Evolutionary conservation across 805 yeast genomes (phyloP).

Genomic region (Candida odintsovae): DNA sequence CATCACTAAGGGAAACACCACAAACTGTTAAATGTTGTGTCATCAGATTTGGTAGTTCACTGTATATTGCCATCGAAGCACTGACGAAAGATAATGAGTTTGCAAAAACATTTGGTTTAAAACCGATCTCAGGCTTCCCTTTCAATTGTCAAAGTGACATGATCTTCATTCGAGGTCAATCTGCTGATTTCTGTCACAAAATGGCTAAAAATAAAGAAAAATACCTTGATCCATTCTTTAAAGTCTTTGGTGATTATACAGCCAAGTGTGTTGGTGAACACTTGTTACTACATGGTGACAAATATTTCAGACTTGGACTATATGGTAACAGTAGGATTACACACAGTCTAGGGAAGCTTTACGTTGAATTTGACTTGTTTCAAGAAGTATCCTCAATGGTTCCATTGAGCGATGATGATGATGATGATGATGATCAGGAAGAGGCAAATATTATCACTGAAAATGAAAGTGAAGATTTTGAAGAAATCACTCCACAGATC

Average conservation of each 20-base stretch:
- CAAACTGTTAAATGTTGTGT: neutral
- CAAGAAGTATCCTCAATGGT: neutral
- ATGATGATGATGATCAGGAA: too few relatives aligned
- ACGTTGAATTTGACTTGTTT: neutral
- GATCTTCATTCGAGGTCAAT: neutral
- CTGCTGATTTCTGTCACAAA: neutral
- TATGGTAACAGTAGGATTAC: neutral
- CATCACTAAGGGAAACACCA: neutral
- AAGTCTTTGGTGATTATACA: slow-evolving; percentile 1
- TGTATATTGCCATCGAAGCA: neutral
- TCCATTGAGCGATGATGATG: neutral
- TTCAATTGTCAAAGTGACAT: neutral
- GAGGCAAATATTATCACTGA: neutral
- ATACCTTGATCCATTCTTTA: slow-evolving; percentile 1
- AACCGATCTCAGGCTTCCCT: neutral
- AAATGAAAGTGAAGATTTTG: neutral
- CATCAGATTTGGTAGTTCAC: neutral
- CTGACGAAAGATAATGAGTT: neutral
- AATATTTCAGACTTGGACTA: neutral
- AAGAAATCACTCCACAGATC: neutral
- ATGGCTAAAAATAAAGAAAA: neutral
- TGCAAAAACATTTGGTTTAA: neutral
- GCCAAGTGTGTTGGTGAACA: neutral
- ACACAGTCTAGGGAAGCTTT: neutral
- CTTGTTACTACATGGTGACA: neutral